Evolutionary conservation across 2,329 filamentous ascomycete genomes (phyloP).

Genomic region (Cladosporium sp.): DNA sequence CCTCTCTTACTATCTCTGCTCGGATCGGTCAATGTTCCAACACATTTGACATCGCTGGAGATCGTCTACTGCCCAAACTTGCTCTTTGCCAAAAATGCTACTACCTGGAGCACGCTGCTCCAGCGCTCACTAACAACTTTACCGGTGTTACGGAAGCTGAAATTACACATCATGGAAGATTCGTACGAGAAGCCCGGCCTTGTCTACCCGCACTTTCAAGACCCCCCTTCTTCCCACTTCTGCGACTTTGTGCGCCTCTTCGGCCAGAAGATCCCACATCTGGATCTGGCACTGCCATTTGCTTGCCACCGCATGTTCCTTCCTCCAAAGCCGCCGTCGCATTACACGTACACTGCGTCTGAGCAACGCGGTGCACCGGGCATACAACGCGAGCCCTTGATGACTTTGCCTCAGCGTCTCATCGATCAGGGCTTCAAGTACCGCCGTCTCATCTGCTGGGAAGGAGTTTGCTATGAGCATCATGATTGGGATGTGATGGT

Average conservation of each 20-base stretch:
- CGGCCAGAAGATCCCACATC: slow-evolving; percentile 21
- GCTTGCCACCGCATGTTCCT: slow-evolving; percentile 25
- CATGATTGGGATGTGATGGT: slow-evolving; percentile 24
- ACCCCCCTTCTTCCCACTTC: slow-evolving; percentile 16
- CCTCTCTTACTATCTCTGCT: background rate
- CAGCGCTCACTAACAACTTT: slow-evolving; percentile 18
- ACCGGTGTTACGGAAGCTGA: slow-evolving; percentile 23
- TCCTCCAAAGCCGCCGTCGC: background rate
- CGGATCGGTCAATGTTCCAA: slow-evolving; percentile 14
- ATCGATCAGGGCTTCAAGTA: slow-evolving; percentile 24
- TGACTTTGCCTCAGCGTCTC: slow-evolving; percentile 21
- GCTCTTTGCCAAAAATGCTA: slow-evolving; percentile 16
- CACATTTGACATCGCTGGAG: slow-evolving; percentile 24
- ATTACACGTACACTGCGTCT: background rate
- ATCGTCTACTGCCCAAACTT: slow-evolving; percentile 24
- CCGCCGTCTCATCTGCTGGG: slow-evolving; percentile 25
- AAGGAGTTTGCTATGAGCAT: slow-evolving; percentile 18
- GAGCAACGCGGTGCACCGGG: background rate
- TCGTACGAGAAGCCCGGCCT: background rate
- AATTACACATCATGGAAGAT: slow-evolving; percentile 22
- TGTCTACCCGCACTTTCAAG: background rate
- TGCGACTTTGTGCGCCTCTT: slow-evolving; percentile 27
- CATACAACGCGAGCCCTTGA: slow-evolving; percentile 20
- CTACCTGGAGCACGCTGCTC: slow-evolving; percentile 21
- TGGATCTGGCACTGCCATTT: slow-evolving; percentile 28